Conservation (phyloP, 202 grass and related monocot genomes). For the Hordeum pubiflorum region DNA sequence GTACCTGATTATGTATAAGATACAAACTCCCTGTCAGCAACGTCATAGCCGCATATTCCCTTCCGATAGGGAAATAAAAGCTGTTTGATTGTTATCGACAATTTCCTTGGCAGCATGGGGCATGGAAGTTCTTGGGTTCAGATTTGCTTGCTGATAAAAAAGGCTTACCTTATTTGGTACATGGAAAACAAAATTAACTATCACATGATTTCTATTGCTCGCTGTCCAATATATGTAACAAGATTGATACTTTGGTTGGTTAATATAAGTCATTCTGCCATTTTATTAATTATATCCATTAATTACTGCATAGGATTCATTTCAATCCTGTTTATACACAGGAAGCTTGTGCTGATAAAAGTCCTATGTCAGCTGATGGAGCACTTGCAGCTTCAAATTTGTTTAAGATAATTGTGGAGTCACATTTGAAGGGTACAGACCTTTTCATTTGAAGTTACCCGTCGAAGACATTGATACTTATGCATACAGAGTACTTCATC, state of each 20-base stretch:
- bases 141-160: neutral
- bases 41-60: neutral
- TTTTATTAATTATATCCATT: constrained; percentile 12
- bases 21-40: neutral
- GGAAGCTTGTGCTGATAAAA: constrained; percentile 51
- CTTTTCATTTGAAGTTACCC: constrained; percentile 19
- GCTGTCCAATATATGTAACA: neutral
- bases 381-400: constrained; percentile 75
- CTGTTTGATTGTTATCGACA: neutral
- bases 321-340: constrained; percentile 33
- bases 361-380: constrained; percentile 58
- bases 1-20: constrained; percentile 17
- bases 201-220: constrained; percentile 17
- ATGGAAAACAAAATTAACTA: neutral
- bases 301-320: neutral
- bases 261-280: neutral
- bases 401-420: constrained; percentile 87
- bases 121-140: neutral
- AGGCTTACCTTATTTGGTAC: constrained; percentile 3
- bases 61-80: constrained; percentile 15
- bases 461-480: constrained; percentile 6
- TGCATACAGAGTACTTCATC: neutral
- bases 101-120: neutral
- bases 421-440: constrained; percentile 77
- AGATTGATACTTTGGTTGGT: constrained; percentile 11